A percentile compares a stretch with the other conserved stretches of the same genome.
phyloP scores from a whole-genome alignment of 345 rosid species.

The Salix exigua region DNA sequence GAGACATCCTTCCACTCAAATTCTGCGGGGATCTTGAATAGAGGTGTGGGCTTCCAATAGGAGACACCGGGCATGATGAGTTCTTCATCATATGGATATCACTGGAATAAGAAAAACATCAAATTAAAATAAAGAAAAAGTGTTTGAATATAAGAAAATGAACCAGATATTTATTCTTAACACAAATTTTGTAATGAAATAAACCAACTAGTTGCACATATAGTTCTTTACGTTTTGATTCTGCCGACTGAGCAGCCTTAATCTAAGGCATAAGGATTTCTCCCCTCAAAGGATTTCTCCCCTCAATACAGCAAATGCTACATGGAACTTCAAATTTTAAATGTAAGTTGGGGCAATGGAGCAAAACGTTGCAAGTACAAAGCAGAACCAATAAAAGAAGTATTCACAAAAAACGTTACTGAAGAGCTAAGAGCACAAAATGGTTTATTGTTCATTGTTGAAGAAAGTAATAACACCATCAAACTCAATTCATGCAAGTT shows the following conservation, averaged over 20 bases:
- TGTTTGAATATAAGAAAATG: too few relatives aligned
- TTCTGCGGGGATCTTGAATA: conserved; percentile 28
- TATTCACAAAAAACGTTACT: neutral
- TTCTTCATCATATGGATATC: conserved; percentile 17
- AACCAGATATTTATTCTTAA: too few relatives aligned
- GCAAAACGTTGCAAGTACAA: neutral
- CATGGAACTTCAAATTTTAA: neutral
- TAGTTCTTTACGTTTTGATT: too few relatives aligned
- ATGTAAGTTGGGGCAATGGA: neutral
- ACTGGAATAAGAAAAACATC: conserved; percentile 7
- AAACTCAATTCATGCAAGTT: neutral
- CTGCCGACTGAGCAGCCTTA: too few relatives aligned
- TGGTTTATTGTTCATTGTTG: neutral
- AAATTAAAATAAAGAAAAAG: neutral
- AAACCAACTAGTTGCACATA: too few relatives aligned
- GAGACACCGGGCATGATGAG: conserved; percentile 20
- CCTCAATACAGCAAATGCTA: neutral
- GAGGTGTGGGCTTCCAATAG: conserved; percentile 25
- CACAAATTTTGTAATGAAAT: too few relatives aligned
- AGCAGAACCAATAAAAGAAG: neutral
- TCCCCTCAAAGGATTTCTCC: neutral
- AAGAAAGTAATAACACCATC: neutral
- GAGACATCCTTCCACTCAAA: conserved; percentile 22
- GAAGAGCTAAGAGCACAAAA: too few relatives aligned
- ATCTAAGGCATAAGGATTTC: neutral